phyloP scores from a whole-genome alignment of 768 basidiomycete species.

The Harrya chromipes region DNA sequence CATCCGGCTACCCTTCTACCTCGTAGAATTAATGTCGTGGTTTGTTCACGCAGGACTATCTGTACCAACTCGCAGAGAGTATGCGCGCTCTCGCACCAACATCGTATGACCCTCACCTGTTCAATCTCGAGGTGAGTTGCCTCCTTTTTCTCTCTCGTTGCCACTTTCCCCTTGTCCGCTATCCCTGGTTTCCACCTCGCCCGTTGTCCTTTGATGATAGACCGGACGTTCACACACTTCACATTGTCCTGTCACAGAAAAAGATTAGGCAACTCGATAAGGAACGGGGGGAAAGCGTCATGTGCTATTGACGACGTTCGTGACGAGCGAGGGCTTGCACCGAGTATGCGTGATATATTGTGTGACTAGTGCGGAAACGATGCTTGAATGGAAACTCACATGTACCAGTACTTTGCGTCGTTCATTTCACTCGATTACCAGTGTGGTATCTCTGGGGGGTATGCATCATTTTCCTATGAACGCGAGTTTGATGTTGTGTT shows the following conservation, averaged over 20 bases:
- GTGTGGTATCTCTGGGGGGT: too few relatives aligned
- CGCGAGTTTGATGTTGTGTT: too few relatives aligned
- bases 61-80: conserved; percentile 69
- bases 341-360: too few relatives aligned
- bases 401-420: too few relatives aligned
- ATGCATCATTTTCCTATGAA: too few relatives aligned
- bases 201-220: too few relatives aligned
- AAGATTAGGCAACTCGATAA: conserved; percentile 1
- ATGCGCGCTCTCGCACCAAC: conserved; percentile 71
- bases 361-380: background rate
- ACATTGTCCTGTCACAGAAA: background rate
- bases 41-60: conserved; percentile 61
- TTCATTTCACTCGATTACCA: too few relatives aligned
- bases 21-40: too few relatives aligned
- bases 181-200: background rate
- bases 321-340: background rate
- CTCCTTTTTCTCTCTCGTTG: background rate
- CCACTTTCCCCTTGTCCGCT: too few relatives aligned
- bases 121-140: conserved; percentile 62
- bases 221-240: background rate
- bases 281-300: background rate
- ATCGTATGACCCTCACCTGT: conserved; percentile 71
- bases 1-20: background rate
- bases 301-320: background rate
- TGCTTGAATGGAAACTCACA: background rate